Conservation (phyloP, 2,329 filamentous ascomycete species). For the Blastomyces percursus region DNA sequence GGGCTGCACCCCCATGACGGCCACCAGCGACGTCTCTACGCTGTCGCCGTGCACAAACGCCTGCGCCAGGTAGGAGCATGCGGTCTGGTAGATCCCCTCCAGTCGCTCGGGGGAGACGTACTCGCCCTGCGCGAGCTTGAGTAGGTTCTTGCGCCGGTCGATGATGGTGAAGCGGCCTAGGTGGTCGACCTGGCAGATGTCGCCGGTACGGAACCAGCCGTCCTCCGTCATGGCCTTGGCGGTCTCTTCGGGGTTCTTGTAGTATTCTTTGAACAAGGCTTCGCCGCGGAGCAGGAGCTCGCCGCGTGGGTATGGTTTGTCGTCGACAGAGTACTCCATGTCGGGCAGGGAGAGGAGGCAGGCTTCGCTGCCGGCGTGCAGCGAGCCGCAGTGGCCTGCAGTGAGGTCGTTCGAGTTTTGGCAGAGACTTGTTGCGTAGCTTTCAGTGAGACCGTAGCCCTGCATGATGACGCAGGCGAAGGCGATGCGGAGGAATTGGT, state of each 20-base stretch:
- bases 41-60: constrained; percentile 88
- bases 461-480: constrained; percentile 71
- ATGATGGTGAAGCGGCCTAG: constrained; percentile 84
- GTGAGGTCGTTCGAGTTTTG: constrained; percentile 62
- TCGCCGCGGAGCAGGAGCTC: constrained; percentile 76
- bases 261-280: constrained; percentile 77
- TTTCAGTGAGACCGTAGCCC: constrained; percentile 90
- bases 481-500: constrained; percentile 76
- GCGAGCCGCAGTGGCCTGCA: constrained; percentile 69
- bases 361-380: constrained; percentile 57
- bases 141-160: constrained; percentile 97
- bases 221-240: constrained; percentile 69
- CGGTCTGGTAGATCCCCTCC: constrained; percentile 85
- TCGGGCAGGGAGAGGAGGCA: constrained; percentile 83
- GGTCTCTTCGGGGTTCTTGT: constrained; percentile 82
- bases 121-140: constrained; percentile 95
- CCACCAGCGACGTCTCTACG: constrained; percentile 70
- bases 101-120: constrained; percentile 96
- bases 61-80: constrained; percentile 63
- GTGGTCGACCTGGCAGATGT: constrained; percentile 77
- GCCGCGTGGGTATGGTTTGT: constrained; percentile 81
- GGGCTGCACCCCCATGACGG: constrained; percentile 77
- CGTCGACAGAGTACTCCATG: constrained; percentile 80
- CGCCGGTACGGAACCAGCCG: constrained; percentile 95
- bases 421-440: constrained; percentile 64